Conservation (phyloP, 345 rosid species). For the Arabis alpina region DNA sequence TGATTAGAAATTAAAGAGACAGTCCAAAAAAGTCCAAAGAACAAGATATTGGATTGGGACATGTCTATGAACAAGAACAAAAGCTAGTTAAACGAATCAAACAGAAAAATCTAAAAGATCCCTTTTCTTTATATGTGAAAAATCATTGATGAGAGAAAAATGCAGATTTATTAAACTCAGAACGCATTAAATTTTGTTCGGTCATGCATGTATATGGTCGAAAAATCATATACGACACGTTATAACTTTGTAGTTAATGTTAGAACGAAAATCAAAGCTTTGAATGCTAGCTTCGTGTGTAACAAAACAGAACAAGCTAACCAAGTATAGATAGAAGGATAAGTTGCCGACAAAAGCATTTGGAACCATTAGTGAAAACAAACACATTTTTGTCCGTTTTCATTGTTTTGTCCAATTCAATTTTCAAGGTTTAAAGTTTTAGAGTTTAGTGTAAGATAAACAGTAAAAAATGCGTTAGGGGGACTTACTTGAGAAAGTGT, state of each 20-base stretch:
- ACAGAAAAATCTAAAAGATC: conserved; percentile 24
- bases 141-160: not conserved
- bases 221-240: not conserved
- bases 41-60: conserved; percentile 24
- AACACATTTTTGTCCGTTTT: no score
- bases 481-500: conserved; percentile 71
- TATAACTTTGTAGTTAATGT: not conserved
- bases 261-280: not conserved
- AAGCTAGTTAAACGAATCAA: conserved; percentile 18
- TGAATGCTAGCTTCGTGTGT: not conserved
- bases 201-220: conserved; percentile 1
- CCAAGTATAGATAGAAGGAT: not conserved
- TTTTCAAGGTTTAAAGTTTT: no score
- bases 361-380: no score
- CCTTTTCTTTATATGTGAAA: conserved; percentile 16
- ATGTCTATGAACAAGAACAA: conserved; percentile 21
- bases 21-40: conserved; percentile 22
- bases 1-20: conserved; percentile 7
- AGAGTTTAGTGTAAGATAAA: no score
- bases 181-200: conserved; percentile 1
- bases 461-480: no score
- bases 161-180: not conserved
- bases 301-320: not conserved
- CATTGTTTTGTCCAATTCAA: no score
- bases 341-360: not conserved